These are phyloP conservation scores for Eucalyptus curtisii DNA, from an alignment of 345 rosid genomes.

Conservation along the genomic window DNA sequence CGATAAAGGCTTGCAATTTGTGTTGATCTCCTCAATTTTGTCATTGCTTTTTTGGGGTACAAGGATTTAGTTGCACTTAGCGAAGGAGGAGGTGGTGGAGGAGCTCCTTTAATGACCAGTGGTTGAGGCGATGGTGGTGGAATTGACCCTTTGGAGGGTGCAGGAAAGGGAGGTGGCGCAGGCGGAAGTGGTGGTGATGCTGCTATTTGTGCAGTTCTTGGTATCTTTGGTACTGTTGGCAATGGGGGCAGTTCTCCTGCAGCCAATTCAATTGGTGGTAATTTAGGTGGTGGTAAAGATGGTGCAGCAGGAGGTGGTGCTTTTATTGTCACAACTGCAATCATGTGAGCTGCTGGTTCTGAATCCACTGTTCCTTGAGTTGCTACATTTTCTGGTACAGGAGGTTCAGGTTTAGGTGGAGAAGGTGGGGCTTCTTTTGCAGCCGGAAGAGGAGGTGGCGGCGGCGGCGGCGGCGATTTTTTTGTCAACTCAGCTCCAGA, in stretches of 20 bases:
- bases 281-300: background rate
- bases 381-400: background rate
- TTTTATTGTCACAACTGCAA: background rate
- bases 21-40: conserved; percentile 74
- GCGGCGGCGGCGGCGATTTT: background rate
- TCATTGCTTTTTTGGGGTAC: conserved; percentile 51
- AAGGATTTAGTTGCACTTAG: conserved; percentile 29
- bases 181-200: background rate
- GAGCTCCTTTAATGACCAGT: conserved; percentile 13
- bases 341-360: background rate
- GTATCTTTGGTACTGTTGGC: background rate
- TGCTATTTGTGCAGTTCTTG: background rate
- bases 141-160: background rate
- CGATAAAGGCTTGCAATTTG: conserved; percentile 64
- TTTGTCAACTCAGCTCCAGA: background rate
- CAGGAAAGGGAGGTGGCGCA: background rate
- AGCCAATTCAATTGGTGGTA: background rate
- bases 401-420: background rate
- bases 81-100: conserved; percentile 59
- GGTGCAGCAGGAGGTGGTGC: background rate
- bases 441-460: background rate
- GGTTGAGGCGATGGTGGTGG: conserved; percentile 34
- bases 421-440: background rate
- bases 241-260: background rate
- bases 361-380: background rate